phyloP scores from a whole-genome alignment of 148 eudicot species.

The Drosera capensis region DNA sequence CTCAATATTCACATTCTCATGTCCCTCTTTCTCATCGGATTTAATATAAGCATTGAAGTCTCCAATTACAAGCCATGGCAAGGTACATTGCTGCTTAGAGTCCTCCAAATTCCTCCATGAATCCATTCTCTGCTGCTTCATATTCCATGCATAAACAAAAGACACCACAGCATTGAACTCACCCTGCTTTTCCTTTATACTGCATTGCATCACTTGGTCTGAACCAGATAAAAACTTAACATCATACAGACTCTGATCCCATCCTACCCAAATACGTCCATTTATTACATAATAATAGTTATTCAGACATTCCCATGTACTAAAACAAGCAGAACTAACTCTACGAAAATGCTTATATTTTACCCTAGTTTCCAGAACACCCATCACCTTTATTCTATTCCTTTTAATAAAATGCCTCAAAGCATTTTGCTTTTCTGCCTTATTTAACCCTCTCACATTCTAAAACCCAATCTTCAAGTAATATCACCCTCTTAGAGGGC shows the following conservation, averaged over 20 bases:
- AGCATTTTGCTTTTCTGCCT: background rate
- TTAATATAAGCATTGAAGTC: background rate
- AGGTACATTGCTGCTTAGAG: no score
- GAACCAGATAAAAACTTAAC: background rate
- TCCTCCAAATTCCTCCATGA: background rate
- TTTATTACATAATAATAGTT: background rate
- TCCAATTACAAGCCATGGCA: background rate
- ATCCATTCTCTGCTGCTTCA: background rate
- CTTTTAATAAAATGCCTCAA: background rate
- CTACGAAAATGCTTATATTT: background rate
- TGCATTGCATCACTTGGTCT: background rate
- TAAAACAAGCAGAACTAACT: background rate
- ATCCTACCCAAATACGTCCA: background rate
- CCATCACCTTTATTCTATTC: background rate
- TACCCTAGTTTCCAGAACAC: background rate
- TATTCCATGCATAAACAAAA: background rate
- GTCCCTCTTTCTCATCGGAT: background rate
- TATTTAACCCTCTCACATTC: background rate
- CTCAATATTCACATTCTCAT: background rate
- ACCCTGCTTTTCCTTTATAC: background rate
- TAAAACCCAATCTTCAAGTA: background rate
- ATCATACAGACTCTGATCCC: background rate
- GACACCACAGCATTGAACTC: no score
- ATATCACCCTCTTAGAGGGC: background rate
- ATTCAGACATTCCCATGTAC: background rate